Evolutionary conservation across 306 rosid species (phyloP).

Genomic region (Vachellia collinsii): DNA sequence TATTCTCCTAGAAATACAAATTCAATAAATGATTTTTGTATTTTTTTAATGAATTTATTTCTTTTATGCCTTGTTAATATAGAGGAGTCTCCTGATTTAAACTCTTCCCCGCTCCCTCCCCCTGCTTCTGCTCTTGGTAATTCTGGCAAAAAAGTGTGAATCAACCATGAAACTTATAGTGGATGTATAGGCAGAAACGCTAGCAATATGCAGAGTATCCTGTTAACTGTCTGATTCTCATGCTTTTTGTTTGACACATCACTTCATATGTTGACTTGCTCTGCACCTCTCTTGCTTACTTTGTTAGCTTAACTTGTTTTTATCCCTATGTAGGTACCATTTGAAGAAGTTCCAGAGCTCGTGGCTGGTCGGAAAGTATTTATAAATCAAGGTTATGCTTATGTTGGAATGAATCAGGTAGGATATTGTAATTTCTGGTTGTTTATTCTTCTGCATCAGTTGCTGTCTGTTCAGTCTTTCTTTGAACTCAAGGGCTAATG

Average conservation of each 20-base stretch:
- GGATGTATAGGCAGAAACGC: slow-evolving; percentile 15
- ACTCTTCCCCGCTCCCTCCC: background rate
- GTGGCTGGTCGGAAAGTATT: slow-evolving; percentile 84
- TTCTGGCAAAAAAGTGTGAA: background rate
- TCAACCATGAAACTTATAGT: slow-evolving; percentile 9
- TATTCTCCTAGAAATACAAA: slow-evolving; percentile 21
- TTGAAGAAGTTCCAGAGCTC: slow-evolving; percentile 96
- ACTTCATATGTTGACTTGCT: slow-evolving; percentile 12
- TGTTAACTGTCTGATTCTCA: slow-evolving; percentile 5
- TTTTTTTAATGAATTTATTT: slow-evolving; percentile 16
- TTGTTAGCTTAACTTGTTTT: slow-evolving; percentile 25
- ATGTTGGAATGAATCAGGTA: slow-evolving; percentile 89
- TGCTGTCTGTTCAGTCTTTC: slow-evolving; percentile 30
- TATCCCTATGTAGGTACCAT: slow-evolving; percentile 72
- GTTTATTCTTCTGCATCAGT: background rate
- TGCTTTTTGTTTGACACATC: background rate
- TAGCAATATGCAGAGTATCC: slow-evolving; percentile 20
- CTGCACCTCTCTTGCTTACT: slow-evolving; percentile 19
- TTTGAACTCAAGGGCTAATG: slow-evolving; percentile 5
- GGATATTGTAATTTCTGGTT: slow-evolving; percentile 31
- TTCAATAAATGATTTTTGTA: background rate
- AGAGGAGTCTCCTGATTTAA: background rate
- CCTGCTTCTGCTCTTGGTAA: background rate
- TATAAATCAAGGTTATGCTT: slow-evolving; percentile 80
- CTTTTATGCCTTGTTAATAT: background rate